phyloP scores from a whole-genome alignment of 1,284 basidiomycete genomes.

The Cutaneotrichosporon spelunceum region DNA sequence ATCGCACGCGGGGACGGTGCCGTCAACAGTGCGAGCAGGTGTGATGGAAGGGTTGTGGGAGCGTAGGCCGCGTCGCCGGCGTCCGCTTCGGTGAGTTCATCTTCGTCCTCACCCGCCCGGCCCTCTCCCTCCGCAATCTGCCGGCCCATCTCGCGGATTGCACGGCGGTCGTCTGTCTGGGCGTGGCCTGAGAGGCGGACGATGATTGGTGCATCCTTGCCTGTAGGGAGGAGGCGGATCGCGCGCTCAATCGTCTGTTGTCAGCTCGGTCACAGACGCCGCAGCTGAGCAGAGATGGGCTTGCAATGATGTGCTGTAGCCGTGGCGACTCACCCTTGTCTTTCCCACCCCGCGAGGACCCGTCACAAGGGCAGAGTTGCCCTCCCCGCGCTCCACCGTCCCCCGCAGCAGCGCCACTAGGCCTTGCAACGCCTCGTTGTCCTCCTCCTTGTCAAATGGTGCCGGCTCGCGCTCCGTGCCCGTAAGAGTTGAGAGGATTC shows the following conservation, averaged over 20 bases:
- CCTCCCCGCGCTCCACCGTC: constrained; percentile 73
- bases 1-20: constrained; percentile 73
- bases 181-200: constrained; percentile 80
- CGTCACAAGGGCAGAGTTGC: constrained; percentile 80
- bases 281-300: too few species aligned
- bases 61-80: constrained; percentile 45
- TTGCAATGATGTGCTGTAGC: too few species aligned
- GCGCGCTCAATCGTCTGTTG: constrained; percentile 42
- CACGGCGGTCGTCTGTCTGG: constrained; percentile 77
- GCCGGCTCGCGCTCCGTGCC: constrained; percentile 25
- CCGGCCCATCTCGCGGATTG: constrained; percentile 86
- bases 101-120: constrained; percentile 42
- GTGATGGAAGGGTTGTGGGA: constrained; percentile 61
- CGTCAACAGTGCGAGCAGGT: constrained; percentile 75
- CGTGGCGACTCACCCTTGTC: constrained; percentile 62
- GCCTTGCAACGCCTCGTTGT: constrained; percentile 44
- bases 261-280: constrained; percentile 9
- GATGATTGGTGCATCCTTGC: constrained; percentile 60
- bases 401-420: constrained; percentile 65
- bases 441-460: constrained; percentile 39
- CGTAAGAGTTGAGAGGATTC: constrained; percentile 37
- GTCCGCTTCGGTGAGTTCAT: constrained; percentile 49
- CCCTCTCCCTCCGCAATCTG: constrained; percentile 58
- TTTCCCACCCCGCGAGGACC: constrained; percentile 82
- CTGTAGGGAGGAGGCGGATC: constrained; percentile 34